These are phyloP conservation scores for Syncephalastrum sp. DNA, from an alignment of 371 early-diverging fungal genomes.

Conservation along the genomic window DNA sequence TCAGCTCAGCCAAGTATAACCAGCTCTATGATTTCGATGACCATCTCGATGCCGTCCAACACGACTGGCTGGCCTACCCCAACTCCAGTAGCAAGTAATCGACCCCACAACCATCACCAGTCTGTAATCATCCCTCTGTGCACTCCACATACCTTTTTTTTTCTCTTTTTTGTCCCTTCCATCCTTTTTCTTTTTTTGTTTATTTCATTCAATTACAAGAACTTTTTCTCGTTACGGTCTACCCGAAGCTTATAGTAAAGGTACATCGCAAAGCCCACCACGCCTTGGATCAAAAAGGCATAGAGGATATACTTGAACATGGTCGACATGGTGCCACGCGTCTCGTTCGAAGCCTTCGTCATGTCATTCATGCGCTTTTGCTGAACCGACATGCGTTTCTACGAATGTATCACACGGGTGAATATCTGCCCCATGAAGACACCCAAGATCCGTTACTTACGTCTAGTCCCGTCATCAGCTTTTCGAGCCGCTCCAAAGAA, in stretches of 20 bases:
- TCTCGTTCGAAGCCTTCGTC: slow-evolving; percentile 35
- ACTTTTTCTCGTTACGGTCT: slow-evolving; percentile 47
- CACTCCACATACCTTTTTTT: no score
- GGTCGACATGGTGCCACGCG: slow-evolving; percentile 39
- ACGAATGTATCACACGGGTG: background rate
- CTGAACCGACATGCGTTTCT: slow-evolving; percentile 33
- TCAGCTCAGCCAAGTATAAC: slow-evolving; percentile 40
- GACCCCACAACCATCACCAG: no score
- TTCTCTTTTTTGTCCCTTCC: no score
- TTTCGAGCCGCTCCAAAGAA: slow-evolving; percentile 25
- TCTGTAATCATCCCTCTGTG: no score
- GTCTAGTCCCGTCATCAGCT: slow-evolving; percentile 23
- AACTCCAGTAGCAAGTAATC: background rate
- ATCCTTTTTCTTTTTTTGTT: slow-evolving; percentile 5
- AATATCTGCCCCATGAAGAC: no score
- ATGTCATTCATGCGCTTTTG: slow-evolving; percentile 26
- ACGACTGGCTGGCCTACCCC: slow-evolving; percentile 61
- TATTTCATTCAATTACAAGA: slow-evolving; percentile 19
- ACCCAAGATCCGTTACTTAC: slow-evolving; percentile 20
- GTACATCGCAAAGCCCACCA: slow-evolving; percentile 35
- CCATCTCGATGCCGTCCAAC: slow-evolving; percentile 67
- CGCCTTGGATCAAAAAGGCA: slow-evolving; percentile 34
- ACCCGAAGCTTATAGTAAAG: slow-evolving; percentile 47
- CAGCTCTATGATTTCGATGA: slow-evolving; percentile 71
- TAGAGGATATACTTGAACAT: slow-evolving; percentile 40